These are phyloP conservation scores for Tetrahymena malaccensis DNA, from an alignment of 73 alveolate genomes.

Conservation along the genomic window DNA sequence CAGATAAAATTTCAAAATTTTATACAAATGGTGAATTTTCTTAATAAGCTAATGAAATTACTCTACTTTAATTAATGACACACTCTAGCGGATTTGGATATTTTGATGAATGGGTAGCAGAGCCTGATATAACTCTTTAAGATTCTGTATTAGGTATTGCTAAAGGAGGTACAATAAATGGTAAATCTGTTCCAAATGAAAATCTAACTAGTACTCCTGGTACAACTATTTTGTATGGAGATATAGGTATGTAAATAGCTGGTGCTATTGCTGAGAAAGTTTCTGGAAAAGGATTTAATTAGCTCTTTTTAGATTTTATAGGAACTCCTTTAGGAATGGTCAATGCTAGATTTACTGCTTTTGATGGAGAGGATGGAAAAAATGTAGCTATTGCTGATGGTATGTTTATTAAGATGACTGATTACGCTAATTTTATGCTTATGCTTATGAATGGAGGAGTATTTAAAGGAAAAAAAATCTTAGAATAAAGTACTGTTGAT, in stretches of 20 bases:
- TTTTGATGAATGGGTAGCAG: slow-evolving; percentile 7
- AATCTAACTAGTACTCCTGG: background rate
- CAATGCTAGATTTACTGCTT: background rate
- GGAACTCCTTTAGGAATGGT: slow-evolving; percentile 5
- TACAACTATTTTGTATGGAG: background rate
- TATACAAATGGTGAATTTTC: background rate
- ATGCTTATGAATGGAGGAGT: background rate
- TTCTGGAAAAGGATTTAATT: background rate
- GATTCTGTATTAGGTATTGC: slow-evolving; percentile 1
- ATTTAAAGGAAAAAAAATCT: background rate
- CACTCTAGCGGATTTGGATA: slow-evolving; percentile 2
- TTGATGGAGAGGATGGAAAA: background rate
- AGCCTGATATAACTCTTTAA: background rate
- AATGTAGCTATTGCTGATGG: slow-evolving; percentile 4
- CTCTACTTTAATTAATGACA: slow-evolving; percentile 9
- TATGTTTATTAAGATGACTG: background rate
- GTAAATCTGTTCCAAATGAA: background rate
- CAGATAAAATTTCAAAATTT: background rate
- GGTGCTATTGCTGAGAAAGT: slow-evolving; percentile 1
- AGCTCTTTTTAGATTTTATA: background rate
- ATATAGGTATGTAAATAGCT: background rate
- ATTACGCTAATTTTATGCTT: background rate
- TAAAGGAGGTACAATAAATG: background rate
- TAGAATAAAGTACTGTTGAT: background rate
- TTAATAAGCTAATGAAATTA: background rate